A percentile compares a stretch with the other conserved stretches of the same genome.
Conservation (phyloP, 2,329 filamentous ascomycete species). For the Diatrype stigma region DNA sequence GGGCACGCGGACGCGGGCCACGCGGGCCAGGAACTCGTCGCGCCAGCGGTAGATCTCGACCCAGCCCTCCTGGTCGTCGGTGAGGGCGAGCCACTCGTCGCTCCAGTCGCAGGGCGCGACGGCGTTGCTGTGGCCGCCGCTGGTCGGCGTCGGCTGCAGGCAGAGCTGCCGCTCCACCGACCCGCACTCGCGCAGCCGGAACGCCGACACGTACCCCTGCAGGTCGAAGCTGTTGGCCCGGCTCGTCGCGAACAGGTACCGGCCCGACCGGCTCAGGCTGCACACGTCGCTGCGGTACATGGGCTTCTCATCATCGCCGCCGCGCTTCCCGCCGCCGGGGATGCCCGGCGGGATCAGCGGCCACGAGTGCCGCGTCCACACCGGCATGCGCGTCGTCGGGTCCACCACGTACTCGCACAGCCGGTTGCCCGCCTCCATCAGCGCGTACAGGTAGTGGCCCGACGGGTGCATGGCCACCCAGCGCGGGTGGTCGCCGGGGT, state of each 20-base stretch:
- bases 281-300: slow-evolving; percentile 87
- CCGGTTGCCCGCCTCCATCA: slow-evolving; percentile 88
- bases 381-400: slow-evolving; percentile 65
- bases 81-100: slow-evolving; percentile 86
- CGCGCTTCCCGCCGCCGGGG: slow-evolving; percentile 40
- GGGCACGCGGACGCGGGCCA: slow-evolving; percentile 71
- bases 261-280: slow-evolving; percentile 61
- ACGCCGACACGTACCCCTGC: slow-evolving; percentile 79
- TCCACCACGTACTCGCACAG: slow-evolving; percentile 80
- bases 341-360: slow-evolving; percentile 76
- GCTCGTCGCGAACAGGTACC: slow-evolving; percentile 81
- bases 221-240: slow-evolving; percentile 71
- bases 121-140: slow-evolving; percentile 83
- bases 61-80: slow-evolving; percentile 83
- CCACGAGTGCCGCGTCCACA: slow-evolving; percentile 72
- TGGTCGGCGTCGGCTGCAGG: slow-evolving; percentile 79
- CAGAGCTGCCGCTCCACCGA: slow-evolving; percentile 74
- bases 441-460: slow-evolving; percentile 74
- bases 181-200: slow-evolving; percentile 64
- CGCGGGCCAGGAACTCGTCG: slow-evolving; percentile 73
- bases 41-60: slow-evolving; percentile 85
- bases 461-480: slow-evolving; percentile 83
- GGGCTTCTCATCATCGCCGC: too few species aligned
- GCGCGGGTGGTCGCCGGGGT: slow-evolving; percentile 70
- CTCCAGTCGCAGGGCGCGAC: slow-evolving; percentile 80